Evolutionary conservation across 2,329 filamentous ascomycete species (phyloP).

Genomic region (Pseudopithomyces chartarum): DNA sequence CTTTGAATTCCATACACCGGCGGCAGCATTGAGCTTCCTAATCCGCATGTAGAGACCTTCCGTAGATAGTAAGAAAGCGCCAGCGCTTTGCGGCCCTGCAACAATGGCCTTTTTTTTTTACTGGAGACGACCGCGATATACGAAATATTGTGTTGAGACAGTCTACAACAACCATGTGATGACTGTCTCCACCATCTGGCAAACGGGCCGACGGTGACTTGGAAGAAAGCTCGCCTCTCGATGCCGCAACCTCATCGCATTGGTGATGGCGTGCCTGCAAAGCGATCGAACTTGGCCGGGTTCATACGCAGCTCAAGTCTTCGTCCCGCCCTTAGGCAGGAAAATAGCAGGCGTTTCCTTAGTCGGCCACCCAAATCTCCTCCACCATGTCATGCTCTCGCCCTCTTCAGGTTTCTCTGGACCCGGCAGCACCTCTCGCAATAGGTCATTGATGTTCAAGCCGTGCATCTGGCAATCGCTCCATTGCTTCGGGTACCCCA

Average conservation of each 20-base stretch:
- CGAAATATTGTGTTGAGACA: too few species aligned
- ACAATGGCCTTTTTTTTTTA: neutral
- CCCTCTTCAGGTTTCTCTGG: constrained; percentile 35
- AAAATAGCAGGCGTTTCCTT: neutral
- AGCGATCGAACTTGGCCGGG: neutral
- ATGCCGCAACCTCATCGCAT: too few species aligned
- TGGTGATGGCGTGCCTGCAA: neutral
- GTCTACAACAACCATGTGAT: too few species aligned
- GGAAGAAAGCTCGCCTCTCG: too few species aligned
- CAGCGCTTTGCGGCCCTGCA: too few species aligned
- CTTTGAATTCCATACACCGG: neutral
- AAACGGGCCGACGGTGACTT: too few species aligned
- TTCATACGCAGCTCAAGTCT: neutral
- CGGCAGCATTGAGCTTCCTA: neutral
- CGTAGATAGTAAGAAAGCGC: too few species aligned
- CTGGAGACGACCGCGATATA: neutral
- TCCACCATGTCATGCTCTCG: constrained; percentile 32
- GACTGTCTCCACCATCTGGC: neutral
- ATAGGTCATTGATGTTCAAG: constrained; percentile 51
- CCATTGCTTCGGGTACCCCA: constrained; percentile 56
- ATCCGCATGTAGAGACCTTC: neutral
- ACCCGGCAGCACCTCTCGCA: constrained; percentile 54
- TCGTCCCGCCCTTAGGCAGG: neutral
- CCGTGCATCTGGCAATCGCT: constrained; percentile 49
- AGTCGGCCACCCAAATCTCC: constrained; percentile 29